phyloP scores from a whole-genome alignment of 75 land plant species.

The Picea glauca region DNA sequence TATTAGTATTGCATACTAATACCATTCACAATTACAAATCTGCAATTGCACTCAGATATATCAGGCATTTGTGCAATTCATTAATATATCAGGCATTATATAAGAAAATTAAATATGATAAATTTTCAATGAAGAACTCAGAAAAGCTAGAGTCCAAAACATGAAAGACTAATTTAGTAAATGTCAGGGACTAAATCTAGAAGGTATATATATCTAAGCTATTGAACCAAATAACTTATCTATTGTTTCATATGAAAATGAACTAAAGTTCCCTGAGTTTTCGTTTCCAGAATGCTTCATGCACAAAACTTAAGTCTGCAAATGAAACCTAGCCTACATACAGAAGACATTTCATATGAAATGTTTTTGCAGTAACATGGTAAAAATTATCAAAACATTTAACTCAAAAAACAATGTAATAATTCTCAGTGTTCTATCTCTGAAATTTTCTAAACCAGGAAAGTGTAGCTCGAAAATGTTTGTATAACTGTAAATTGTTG shows the following conservation, averaged over 20 bases:
- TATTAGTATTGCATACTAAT: too few relatives aligned
- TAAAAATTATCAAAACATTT: not conserved
- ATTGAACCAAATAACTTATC: not conserved
- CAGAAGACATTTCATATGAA: not conserved
- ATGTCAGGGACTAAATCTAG: not conserved
- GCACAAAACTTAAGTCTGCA: not conserved
- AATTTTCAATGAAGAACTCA: not conserved
- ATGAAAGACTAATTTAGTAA: not conserved
- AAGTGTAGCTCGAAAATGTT: not conserved
- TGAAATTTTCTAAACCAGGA: not conserved
- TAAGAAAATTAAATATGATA: not conserved
- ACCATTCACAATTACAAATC: too few relatives aligned
- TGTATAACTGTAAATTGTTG: not conserved
- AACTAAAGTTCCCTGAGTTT: not conserved
- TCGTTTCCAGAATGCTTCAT: not conserved
- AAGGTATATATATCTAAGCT: not conserved
- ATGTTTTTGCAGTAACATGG: not conserved
- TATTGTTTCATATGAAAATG: not conserved
- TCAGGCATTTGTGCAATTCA: not conserved
- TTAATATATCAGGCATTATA: not conserved
- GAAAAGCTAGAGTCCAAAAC: not conserved
- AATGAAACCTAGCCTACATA: too few relatives aligned
- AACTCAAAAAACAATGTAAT: too few relatives aligned
- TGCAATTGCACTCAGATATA: too few relatives aligned
- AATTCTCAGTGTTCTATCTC: not conserved